phyloP scores from a whole-genome alignment of 2,329 filamentous ascomycete genomes.

The Calycina herbarum region DNA sequence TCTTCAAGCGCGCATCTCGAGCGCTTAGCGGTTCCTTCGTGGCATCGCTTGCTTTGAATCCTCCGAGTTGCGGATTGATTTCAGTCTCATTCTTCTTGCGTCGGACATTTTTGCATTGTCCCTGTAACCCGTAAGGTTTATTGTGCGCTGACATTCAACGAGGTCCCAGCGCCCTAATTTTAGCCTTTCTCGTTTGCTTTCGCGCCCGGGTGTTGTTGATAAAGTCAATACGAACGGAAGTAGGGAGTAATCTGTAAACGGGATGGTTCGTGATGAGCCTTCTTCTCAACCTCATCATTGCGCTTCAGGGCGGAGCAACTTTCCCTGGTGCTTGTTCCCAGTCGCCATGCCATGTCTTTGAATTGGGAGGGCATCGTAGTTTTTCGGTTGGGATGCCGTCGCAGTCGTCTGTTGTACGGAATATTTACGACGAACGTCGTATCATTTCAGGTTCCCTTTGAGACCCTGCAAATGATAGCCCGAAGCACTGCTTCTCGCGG shows the following conservation, averaged over 20 bases:
- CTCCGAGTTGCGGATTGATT: background rate
- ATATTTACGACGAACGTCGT: no score
- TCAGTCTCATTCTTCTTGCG: background rate
- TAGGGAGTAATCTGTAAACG: background rate
- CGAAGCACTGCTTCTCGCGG: no score
- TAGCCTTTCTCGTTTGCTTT: background rate
- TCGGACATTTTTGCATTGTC: background rate
- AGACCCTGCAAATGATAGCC: no score
- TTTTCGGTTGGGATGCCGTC: no score
- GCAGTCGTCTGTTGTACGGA: no score
- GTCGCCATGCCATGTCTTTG: no score
- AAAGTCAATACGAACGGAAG: background rate
- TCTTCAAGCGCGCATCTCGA: background rate
- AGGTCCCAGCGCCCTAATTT: background rate
- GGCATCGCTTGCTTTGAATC: background rate
- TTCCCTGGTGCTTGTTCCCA: no score
- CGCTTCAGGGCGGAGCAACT: no score
- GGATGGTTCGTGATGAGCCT: background rate
- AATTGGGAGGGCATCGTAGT: no score
- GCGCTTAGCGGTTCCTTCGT: constrained; percentile 2
- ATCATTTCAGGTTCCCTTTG: no score
- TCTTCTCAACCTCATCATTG: background rate
- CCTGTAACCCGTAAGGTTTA: no score
- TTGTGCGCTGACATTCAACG: background rate
- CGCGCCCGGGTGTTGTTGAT: background rate